Evolutionary conservation across 2,329 filamentous ascomycete genomes (phyloP).

Genomic region (Ophiostoma quercus): DNA sequence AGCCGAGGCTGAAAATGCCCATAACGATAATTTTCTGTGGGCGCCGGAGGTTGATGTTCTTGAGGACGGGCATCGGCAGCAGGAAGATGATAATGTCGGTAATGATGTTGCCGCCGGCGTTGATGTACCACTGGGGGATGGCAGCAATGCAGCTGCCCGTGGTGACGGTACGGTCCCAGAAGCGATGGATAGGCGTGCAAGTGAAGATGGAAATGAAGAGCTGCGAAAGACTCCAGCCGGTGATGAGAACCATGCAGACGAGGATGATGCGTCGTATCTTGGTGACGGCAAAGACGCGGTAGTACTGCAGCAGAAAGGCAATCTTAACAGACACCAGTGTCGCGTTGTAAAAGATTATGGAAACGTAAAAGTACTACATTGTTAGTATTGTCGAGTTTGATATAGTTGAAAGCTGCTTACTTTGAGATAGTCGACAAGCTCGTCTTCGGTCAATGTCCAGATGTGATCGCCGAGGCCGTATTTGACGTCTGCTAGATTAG

Average conservation of each 20-base stretch:
- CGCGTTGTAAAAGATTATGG: slow-evolving; percentile 16
- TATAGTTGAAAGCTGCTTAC: neutral
- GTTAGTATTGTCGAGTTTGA: neutral
- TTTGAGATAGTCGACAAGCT: neutral
- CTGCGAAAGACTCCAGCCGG: slow-evolving; percentile 17
- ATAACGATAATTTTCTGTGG: slow-evolving; percentile 32
- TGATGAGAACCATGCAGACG: neutral
- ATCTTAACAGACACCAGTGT: slow-evolving; percentile 17
- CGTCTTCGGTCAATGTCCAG: neutral
- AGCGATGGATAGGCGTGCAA: slow-evolving; percentile 36
- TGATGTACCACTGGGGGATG: slow-evolving; percentile 36
- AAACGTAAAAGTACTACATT: slow-evolving; percentile 15
- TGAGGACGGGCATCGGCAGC: slow-evolving; percentile 36
- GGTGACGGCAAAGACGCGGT: slow-evolving; percentile 18
- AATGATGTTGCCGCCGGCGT: slow-evolving; percentile 37
- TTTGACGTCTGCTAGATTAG: slow-evolving; percentile 6
- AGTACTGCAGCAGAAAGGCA: slow-evolving; percentile 18
- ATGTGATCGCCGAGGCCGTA: slow-evolving; percentile 17
- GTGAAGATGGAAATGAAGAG: slow-evolving; percentile 31
- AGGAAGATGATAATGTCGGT: slow-evolving; percentile 38
- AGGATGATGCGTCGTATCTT: slow-evolving; percentile 14
- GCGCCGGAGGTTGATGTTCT: slow-evolving; percentile 24
- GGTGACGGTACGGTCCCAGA: slow-evolving; percentile 33
- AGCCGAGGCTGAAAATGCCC: slow-evolving; percentile 38
- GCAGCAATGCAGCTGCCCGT: slow-evolving; percentile 33